phyloP scores from a whole-genome alignment of 257 asterid species.

The Nicotiana knightiana region DNA sequence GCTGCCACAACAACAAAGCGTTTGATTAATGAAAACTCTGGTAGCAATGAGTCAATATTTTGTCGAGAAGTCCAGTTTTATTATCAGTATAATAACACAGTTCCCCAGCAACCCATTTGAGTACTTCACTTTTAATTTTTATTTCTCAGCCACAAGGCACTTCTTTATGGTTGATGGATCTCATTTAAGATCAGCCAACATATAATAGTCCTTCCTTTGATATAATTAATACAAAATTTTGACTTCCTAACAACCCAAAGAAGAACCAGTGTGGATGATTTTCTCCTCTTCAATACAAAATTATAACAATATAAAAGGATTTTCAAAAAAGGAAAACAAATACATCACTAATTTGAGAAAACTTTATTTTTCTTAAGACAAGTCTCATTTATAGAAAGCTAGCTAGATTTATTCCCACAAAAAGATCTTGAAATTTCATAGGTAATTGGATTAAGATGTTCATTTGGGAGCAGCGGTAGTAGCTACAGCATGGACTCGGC shows the following conservation, averaged over 20 bases:
- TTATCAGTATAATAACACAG: neutral
- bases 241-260: neutral
- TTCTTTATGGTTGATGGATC: neutral
- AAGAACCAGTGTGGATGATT: neutral
- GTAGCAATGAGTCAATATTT: neutral
- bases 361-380: neutral
- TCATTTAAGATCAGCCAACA: neutral
- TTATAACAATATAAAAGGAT: too few relatives aligned
- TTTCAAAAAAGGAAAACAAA: neutral
- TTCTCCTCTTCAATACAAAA: neutral
- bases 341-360: neutral
- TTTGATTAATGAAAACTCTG: constrained; percentile 4
- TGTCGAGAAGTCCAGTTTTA: neutral
- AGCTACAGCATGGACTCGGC: neutral
- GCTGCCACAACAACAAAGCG: constrained; percentile 17
- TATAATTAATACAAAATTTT: neutral
- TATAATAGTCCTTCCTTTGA: neutral
- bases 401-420: neutral
- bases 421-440: neutral
- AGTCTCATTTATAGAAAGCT: neutral
- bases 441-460: neutral
- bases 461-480: neutral
- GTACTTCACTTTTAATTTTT: neutral
- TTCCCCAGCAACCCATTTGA: neutral
- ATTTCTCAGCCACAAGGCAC: neutral